Percentiles rank a stretch among this genome's conserved stretches.
phyloP scores from a whole-genome alignment of 495 filamentous ascomycete species.

The Parathielavia hyrcaniae region DNA sequence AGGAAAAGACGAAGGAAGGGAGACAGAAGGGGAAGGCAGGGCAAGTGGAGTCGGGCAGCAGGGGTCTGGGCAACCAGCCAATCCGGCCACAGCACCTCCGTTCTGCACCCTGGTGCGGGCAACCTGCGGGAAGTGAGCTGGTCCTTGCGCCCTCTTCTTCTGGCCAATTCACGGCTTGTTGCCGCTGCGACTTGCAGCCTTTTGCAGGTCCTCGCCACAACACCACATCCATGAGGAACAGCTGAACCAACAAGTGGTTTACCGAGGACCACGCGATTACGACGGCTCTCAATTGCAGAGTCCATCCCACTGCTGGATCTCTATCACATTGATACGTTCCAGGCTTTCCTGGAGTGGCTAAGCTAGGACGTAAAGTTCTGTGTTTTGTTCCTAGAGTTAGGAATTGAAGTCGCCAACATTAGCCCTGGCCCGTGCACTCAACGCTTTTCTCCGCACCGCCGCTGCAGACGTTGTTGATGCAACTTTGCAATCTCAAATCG shows the following conservation, averaged over 20 bases:
- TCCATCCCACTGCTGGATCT: background rate
- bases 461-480: conserved; percentile 15
- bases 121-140: conserved; percentile 14
- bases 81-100: conserved; percentile 11
- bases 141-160: conserved; percentile 8
- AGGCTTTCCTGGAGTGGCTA: no score
- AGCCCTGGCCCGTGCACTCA: conserved; percentile 3
- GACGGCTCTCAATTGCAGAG: no score
- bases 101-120: conserved; percentile 6
- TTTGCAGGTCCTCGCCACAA: conserved; percentile 12
- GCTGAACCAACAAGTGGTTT: background rate
- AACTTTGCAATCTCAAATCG: conserved; percentile 26
- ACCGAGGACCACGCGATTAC: background rate
- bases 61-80: conserved; percentile 14
- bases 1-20: conserved; percentile 26
- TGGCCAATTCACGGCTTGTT: conserved; percentile 7
- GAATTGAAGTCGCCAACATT: background rate
- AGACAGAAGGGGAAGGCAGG: conserved; percentile 23
- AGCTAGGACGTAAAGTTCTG: no score
- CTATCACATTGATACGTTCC: no score
- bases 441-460: background rate
- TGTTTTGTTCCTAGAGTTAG: background rate
- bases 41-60: conserved; percentile 17
- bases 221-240: background rate
- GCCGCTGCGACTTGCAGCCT: no score